Base-by-base conservation (phyloP, 805 yeast genomes). In the Kodamaea neixiangensis region DNA sequence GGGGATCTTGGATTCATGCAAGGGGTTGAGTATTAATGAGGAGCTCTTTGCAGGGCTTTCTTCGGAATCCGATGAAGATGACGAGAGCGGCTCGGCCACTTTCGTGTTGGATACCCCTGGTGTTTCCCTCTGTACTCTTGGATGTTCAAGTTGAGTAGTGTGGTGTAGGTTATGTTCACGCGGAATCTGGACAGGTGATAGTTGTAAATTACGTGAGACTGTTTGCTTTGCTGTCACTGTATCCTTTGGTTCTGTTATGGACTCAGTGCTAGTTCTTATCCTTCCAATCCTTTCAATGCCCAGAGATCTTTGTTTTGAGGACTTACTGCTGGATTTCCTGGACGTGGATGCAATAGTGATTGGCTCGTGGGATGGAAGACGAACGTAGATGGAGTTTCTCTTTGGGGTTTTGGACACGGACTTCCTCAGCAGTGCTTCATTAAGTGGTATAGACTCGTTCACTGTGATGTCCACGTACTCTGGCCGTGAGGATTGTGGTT, bases 301-400 rank as follows among this genome's bases (percentile, higher is more conserved):
- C 63, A 59, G 61, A 9, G 62, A 53, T n/a, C 58, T 29, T 7
- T 25, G 34, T 22, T 46, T 46, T 10, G 39, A 29, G 13, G 18
- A 40, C 20, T 40, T 52, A 17, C 44, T 49, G 17, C 44, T 49
- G 3, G 55, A 29, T 33, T 51, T 50, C 10, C 48, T 25, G 14
- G 52, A 42, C 14, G 41, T 37, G 5, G 47, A 7, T 15, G 46
- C 49, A 20, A 53, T 61, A 14, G 65, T 58, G 15, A 72, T 62
- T 3, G 78, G 78, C 38, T 71, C 75, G 41, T 74, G 56, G 6
- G 72, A 59, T 1, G 78, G 78, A 15, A 73, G 53, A 0, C 75
- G 58, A 1, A 69, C 73, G 50, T 67, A 73, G 3, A 66, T 62
- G 1, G 76, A 68, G 9, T 68, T 59, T 35, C 72, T 50, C 34